Base-by-base conservation (phyloP, 1,284 basidiomycete species). In the Rhodotorula sp. region DNA sequence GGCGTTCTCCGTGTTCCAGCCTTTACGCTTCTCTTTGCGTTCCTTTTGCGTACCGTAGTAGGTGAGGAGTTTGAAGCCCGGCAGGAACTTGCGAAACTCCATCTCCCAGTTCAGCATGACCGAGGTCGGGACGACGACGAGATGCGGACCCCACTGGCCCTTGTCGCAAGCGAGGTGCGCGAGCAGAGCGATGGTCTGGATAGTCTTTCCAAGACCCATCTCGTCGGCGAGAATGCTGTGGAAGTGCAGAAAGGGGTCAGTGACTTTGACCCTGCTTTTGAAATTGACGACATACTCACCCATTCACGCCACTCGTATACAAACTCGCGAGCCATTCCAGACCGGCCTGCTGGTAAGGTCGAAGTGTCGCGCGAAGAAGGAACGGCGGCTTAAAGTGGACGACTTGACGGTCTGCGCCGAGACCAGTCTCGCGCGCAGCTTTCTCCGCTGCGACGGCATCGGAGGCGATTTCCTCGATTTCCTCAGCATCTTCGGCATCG, bases 51-150 rank as follows among this genome's bases (percentile, higher is more conserved):
- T 88, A 45, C 95, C 95, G 79, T 97, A 94, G 82, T 97, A 98
- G 69, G 92, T 91, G 50, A 98, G 84, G 67, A 92, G 88, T 77
- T 88, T 91, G 85, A 97, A 95, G 1, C 94, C 95, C 0, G 95
- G 95, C 3, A 97, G 84, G 80, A 97, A 97, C 82, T 97, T 97
- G 82, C 97, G 97, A 85, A 97, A 97, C 81, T 97, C 95, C 91
- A 97, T 95, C 81, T 97, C 95, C 95, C 95, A 98, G 80, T 98
- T 97, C 69, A 97, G 85, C 73, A 98, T 86, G 68, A 97, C 95
- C 72, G 91, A 93, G 2, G 95, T 97, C 1, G 95, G 93, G 18
- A 95, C 94, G 77, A 97, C 88, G 79, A 98, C 93, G 45, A 97
- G 86, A 82, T 97, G 95, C 4, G 95, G 95, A 0, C 95, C 95